These are phyloP conservation scores for Phycomyces nitens DNA, from an alignment of 192 early-diverging fungal genomes.

Conservation along the genomic window DNA sequence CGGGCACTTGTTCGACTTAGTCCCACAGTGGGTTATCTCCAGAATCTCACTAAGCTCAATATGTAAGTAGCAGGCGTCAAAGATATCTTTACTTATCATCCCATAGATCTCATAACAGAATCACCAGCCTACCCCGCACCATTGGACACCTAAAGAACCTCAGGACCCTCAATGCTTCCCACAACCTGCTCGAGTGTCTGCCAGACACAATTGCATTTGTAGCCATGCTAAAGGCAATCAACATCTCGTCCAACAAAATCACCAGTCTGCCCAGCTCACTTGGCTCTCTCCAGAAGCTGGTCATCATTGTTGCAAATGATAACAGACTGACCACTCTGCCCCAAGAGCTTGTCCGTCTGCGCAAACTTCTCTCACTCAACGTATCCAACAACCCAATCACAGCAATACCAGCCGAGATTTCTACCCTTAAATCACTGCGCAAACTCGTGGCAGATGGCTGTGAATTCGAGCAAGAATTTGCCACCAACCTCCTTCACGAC, in stretches of 20 bases:
- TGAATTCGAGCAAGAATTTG: conserved; percentile 45
- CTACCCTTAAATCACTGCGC: conserved; percentile 66
- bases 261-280: conserved; percentile 60
- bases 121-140: conserved; percentile 63
- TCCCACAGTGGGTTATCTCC: conserved; percentile 66
- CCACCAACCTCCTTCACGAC: conserved; percentile 35
- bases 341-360: conserved; percentile 58
- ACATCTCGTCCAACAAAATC: conserved; percentile 62
- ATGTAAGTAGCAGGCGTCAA: no score
- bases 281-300: conserved; percentile 60
- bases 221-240: conserved; percentile 62
- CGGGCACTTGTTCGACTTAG: conserved; percentile 57
- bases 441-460: conserved; percentile 55
- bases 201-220: conserved; percentile 70
- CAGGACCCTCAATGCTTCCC: conserved; percentile 57
- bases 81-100: conserved; percentile 11
- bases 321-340: conserved; percentile 64
- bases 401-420: conserved; percentile 68
- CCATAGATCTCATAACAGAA: conserved; percentile 69
- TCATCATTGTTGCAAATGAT: conserved; percentile 52
- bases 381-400: conserved; percentile 62
- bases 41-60: conserved; percentile 59
- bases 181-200: conserved; percentile 58
- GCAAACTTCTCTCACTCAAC: conserved; percentile 61
- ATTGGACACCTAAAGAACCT: conserved; percentile 74